Base-by-base conservation (phyloP, 768 basidiomycete genomes). In the Megacollybia marginata region DNA sequence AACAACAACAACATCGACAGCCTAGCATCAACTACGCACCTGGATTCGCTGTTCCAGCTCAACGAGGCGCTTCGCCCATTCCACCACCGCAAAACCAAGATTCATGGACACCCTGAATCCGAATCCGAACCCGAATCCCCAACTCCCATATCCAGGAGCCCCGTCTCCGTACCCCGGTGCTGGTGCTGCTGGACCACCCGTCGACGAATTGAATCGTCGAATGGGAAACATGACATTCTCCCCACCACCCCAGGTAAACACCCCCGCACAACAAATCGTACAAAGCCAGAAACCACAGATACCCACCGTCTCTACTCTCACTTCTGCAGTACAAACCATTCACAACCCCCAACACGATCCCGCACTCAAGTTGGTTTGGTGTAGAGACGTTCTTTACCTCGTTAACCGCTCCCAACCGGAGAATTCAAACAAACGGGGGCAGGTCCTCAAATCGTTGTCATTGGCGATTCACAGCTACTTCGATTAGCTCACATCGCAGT, bases 341-440 rank as follows among this genome's bases (percentile, higher is more conserved):
- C 81, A 84, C 47, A 65, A 71, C 2, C 75, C 83, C 1, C 59
- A 59, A 35, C 75, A 76, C 50, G 80, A 83, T 56, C 83, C 85
- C 2, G 61, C 68, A 0, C 72, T 81, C 40, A 81, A 82, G 57
- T 64, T 95, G 5, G 71, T 76, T 20, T 97, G 92, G 92, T 79
- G 80, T 13, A 74, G 88, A 44, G 91, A 95, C 54, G 87, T 94
- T 49, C 64, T 93, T 50, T 78, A 82, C 58, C 80, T 94, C 51
- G 80, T 89, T 49, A 87, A 94, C 47, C 76, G 80, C 48, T 67
- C 73, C 1, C 68, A 72, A 45, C 54, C 61, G 15, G 52, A 63
- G 33, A 50, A 56, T 19, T 44, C 61, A 6, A 60, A 68, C 0
- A 47, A 54, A 9, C 57, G 64, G 45, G 57, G 73, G 56, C 76